Evolutionary conservation across 768 basidiomycete species (phyloP), one percentile per base, ranked within the genome.

Genomic region (Boletus sp.): DNA sequence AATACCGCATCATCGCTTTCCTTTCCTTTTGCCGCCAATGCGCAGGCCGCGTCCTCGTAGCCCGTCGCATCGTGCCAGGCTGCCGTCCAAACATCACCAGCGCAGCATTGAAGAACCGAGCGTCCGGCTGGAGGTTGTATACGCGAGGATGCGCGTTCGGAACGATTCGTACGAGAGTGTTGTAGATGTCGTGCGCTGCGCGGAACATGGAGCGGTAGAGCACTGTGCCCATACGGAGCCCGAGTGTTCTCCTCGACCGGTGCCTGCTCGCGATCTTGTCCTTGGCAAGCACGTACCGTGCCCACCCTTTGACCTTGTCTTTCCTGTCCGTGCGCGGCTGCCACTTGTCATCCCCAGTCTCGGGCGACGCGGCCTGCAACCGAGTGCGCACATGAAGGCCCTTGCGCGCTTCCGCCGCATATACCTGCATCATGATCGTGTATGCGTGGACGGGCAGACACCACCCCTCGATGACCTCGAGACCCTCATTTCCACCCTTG

Each of bases 341-440:
- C 67, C 71, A 67, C 24, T 30, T 49, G 44, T 51, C 36, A 20
- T 46, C 50, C 55, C 59, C 53, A 15, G 45, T 52, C 28, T 57
- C 51, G 47, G 40, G 18, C 9, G 45, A 37, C 20, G 51, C 41
- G 24, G 5, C 15, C n/a, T 42, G 55, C 17, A 55, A 52, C 55
- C 50, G 61, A 32, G 57, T 24, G 14, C 58, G 56, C 44, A 60
- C 45, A 61, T 58, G 46, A 44, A 61, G 55, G 47, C 57, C 70
- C 59, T 67, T 68, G 44, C 65, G 68, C n/a, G 77, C 78, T 65
- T 82, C 79, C 4, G 67, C 62, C 1, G 74, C 78, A 59, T 88
- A 90, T 33, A 81, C 73, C 47, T 83, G 77, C 54, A 93, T 67
- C 84, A 92, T 89, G 48, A 81, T 72, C 2, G 88, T 92, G 67